A percentile compares a stretch with the other conserved stretches of the same genome.
phyloP scores from a whole-genome alignment of 371 early-diverging fungal genomes.

The Apophysomyces sp. region DNA sequence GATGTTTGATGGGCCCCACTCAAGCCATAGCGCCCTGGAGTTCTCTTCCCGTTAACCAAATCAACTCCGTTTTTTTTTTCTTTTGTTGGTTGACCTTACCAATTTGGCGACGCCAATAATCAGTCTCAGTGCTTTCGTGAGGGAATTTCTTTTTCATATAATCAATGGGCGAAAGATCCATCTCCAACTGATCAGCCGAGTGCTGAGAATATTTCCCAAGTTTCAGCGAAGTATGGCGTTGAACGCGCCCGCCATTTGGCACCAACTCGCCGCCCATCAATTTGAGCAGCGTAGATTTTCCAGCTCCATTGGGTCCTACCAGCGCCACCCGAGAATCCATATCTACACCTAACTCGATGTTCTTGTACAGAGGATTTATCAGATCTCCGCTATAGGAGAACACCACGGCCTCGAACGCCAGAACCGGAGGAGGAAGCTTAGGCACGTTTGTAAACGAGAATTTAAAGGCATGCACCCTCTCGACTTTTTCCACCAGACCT shows the following conservation, averaged over 20 bases:
- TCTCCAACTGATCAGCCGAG: conserved; percentile 91
- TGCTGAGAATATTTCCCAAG: conserved; percentile 98
- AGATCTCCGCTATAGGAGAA: conserved; percentile 89
- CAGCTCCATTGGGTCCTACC: conserved; percentile 93
- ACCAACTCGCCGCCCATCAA: conserved; percentile 86
- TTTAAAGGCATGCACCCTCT: conserved; percentile 69
- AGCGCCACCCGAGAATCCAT: conserved; percentile 95
- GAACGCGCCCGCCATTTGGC: conserved; percentile 85
- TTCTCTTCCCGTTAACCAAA: too few species aligned
- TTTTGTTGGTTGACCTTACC: conserved; percentile 38
- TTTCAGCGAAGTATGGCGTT: conserved; percentile 89
- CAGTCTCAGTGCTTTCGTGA: conserved; percentile 35
- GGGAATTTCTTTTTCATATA: conserved; percentile 90
- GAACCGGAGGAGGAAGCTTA: conserved; percentile 96
- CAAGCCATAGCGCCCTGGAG: conserved; percentile 77
- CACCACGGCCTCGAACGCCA: conserved; percentile 89
- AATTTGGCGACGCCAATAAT: conserved; percentile 86
- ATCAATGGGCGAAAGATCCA: conserved; percentile 86
- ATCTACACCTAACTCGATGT: conserved; percentile 92
- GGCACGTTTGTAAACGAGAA: conserved; percentile 87
- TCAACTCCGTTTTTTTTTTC: too few species aligned
- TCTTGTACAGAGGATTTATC: conserved; percentile 82
- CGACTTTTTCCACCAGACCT: conserved; percentile 94
- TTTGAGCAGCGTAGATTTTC: conserved; percentile 94
- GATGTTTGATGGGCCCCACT: conserved; percentile 92